A percentile compares a stretch with the other conserved stretches of the same genome.
phyloP scores from a whole-genome alignment of 192 early-diverging fungal species.

The Gamsiella multidivaricata region DNA sequence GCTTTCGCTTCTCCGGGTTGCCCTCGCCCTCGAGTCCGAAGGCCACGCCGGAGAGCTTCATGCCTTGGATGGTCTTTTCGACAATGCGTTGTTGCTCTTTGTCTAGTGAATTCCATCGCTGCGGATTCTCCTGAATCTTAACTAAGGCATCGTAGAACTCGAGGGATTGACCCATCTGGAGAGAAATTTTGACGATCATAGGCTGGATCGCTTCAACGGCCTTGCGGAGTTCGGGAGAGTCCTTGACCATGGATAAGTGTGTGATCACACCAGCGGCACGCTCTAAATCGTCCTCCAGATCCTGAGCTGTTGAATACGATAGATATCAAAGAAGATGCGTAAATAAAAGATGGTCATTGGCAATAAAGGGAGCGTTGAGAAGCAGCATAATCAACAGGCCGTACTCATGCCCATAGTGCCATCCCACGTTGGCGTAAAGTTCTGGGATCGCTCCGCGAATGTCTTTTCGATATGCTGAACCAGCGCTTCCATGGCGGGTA shows the following conservation, averaged over 20 bases:
- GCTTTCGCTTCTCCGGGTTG: constrained; percentile 56
- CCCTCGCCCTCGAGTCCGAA: constrained; percentile 57
- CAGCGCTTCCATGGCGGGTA: constrained; percentile 58
- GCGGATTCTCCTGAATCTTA: constrained; percentile 44
- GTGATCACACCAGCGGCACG: constrained; percentile 59
- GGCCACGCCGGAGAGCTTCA: constrained; percentile 59
- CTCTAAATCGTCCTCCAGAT: constrained; percentile 61
- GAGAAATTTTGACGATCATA: constrained; percentile 57
- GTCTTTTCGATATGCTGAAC: constrained; percentile 50
- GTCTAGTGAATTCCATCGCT: constrained; percentile 51
- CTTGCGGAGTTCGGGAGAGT: constrained; percentile 61
- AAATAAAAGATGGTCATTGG: neutral
- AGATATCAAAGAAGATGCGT: neutral
- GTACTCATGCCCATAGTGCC: constrained; percentile 64
- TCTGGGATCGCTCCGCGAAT: constrained; percentile 56
- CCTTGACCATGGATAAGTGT: constrained; percentile 66
- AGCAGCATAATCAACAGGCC: too few species aligned
- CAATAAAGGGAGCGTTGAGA: neutral
- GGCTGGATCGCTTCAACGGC: constrained; percentile 64
- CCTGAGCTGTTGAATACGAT: constrained; percentile 44
- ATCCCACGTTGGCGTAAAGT: constrained; percentile 64
- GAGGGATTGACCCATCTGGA: constrained; percentile 66
- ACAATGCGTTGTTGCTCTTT: constrained; percentile 65
- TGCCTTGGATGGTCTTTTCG: constrained; percentile 56
- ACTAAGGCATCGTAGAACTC: constrained; percentile 65